Percentiles rank a stretch among this genome's conserved stretches.
Conservation (phyloP, 441 rosid species). For the Capsella rubella region DNA sequence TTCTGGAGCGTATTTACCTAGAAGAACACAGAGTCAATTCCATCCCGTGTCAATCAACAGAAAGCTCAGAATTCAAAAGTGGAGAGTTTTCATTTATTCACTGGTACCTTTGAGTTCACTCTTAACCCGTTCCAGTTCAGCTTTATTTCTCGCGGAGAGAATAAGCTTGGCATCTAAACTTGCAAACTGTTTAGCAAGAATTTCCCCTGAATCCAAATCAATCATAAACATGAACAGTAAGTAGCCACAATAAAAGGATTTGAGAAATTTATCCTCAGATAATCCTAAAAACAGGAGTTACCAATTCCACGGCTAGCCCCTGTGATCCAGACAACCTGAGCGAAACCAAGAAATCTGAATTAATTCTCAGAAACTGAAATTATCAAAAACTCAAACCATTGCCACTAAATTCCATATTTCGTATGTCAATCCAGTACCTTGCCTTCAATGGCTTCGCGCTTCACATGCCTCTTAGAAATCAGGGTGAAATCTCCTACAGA, state of each 20-base stretch:
- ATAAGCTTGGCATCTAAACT: constrained; percentile 89
- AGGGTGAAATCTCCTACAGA: constrained; percentile 75
- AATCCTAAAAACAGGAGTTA: constrained; percentile 25
- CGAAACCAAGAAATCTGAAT: constrained; percentile 17
- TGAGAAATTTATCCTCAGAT: not conserved
- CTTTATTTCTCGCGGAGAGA: constrained; percentile 80
- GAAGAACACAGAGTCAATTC: constrained; percentile 9
- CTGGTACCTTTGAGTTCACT: constrained; percentile 67
- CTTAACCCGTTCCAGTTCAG: constrained; percentile 77
- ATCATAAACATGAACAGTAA: constrained; percentile 28
- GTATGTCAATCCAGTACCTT: constrained; percentile 51
- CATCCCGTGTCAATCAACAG: constrained; percentile 15
- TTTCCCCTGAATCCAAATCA: constrained; percentile 59
- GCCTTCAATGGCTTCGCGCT: constrained; percentile 76
- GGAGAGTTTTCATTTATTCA: constrained; percentile 1
- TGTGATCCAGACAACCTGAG: constrained; percentile 89
- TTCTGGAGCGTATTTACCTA: constrained; percentile 84
- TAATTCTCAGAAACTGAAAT: not conserved
- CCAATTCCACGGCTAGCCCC: constrained; percentile 98
- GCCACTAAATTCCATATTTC: not conserved
- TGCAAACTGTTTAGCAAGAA: constrained; percentile 84
- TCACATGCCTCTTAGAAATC: constrained; percentile 68
- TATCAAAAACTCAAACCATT: not conserved
- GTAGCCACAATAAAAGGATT: constrained; percentile 1
- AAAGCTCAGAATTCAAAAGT: constrained; percentile 13